Percentiles rank a stretch among this genome's conserved stretches.
Conservation (phyloP, 495 filamentous ascomycete species). For the Penicillium cosmopolitanum region DNA sequence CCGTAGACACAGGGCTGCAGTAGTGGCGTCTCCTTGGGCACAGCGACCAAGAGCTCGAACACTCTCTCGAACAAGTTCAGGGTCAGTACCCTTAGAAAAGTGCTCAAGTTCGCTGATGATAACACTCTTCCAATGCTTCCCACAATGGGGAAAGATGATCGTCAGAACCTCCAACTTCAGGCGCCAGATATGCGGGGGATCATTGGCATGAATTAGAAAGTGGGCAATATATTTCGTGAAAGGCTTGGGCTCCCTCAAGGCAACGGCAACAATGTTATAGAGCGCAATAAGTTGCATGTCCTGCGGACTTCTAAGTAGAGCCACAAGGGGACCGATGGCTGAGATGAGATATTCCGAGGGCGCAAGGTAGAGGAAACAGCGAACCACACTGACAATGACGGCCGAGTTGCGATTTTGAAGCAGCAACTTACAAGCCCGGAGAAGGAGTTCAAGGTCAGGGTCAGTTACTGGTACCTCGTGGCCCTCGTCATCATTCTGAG, state of each 20-base stretch:
- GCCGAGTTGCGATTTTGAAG: constrained; percentile 91
- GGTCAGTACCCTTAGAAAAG: constrained; percentile 78
- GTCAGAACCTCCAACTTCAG: constrained; percentile 91
- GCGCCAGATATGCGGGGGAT: constrained; percentile 82
- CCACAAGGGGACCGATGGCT: constrained; percentile 81
- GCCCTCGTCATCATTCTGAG: constrained; percentile 49
- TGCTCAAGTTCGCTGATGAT: constrained; percentile 92
- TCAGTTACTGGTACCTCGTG: constrained; percentile 68
- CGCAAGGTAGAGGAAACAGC: constrained; percentile 82
- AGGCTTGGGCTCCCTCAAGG: constrained; percentile 67
- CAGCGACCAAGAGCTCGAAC: constrained; percentile 92
- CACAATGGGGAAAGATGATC: constrained; percentile 82
- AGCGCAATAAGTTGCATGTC: constrained; percentile 89
- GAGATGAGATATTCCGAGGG: constrained; percentile 69
- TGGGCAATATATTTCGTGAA: constrained; percentile 86
- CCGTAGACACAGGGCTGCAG: constrained; percentile 74
- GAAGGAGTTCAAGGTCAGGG: constrained; percentile 79
- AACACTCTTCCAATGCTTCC: constrained; percentile 73
- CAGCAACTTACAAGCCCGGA: constrained; percentile 79
- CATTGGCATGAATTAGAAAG: constrained; percentile 81
- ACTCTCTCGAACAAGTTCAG: constrained; percentile 79
- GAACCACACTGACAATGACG: constrained; percentile 84
- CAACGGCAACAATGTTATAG: constrained; percentile 91
- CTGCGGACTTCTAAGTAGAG: constrained; percentile 78
- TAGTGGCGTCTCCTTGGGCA: constrained; percentile 72